These are phyloP conservation scores for Pestalotiopsis sp. DNA, from an alignment of 2,329 filamentous ascomycete genomes.

Conservation along the genomic window DNA sequence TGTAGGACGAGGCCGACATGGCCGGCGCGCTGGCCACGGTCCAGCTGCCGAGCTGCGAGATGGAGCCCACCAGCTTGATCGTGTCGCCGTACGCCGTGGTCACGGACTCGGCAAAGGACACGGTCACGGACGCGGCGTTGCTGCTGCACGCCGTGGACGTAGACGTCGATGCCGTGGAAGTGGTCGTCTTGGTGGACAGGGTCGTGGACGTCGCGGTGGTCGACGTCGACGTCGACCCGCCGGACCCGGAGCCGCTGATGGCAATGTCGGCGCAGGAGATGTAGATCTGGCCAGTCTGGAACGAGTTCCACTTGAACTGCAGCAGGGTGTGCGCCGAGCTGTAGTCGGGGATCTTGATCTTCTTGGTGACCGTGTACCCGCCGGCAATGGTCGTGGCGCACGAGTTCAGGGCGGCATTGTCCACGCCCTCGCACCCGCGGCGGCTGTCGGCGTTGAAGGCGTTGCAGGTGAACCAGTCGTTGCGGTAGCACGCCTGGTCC, in stretches of 20 bases:
- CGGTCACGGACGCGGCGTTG: slow-evolving; percentile 31
- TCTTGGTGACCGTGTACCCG: slow-evolving; percentile 55
- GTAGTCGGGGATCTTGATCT: slow-evolving; percentile 50
- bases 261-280: slow-evolving; percentile 56
- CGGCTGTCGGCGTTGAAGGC: slow-evolving; percentile 39
- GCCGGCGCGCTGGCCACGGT: slow-evolving; percentile 39
- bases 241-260: slow-evolving; percentile 30
- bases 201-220: background rate
- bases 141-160: slow-evolving; percentile 34
- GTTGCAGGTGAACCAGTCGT: slow-evolving; percentile 60
- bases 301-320: slow-evolving; percentile 57
- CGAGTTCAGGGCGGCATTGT: slow-evolving; percentile 42
- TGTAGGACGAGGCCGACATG: slow-evolving; percentile 53
- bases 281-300: slow-evolving; percentile 56
- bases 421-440: slow-evolving; percentile 48
- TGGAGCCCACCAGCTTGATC: slow-evolving; percentile 43
- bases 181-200: slow-evolving; percentile 47
- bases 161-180: slow-evolving; percentile 44
- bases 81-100: slow-evolving; percentile 46
- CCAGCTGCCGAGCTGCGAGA: slow-evolving; percentile 47
- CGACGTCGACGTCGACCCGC: background rate
- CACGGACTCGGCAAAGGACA: slow-evolving; percentile 38
- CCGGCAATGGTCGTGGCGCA: slow-evolving; percentile 55
- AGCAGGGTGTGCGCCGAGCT: slow-evolving; percentile 52
- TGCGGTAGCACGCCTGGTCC: slow-evolving; percentile 47